Percentiles rank a stretch among this genome's conserved stretches.
Conservation (phyloP, 2,329 filamentous ascomycete genomes). For the Thelonectria olida region DNA sequence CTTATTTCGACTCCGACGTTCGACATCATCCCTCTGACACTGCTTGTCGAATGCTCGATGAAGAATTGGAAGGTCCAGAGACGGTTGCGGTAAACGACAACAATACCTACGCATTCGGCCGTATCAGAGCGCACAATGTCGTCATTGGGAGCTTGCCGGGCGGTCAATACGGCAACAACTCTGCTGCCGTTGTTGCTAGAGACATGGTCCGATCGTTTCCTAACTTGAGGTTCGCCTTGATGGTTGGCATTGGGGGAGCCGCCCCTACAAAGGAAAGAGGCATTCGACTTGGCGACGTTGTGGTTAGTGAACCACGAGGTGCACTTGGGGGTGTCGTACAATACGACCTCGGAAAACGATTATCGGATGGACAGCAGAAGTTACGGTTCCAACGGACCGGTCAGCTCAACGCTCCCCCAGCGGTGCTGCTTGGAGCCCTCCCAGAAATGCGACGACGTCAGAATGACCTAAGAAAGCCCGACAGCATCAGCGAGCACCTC, state of each 20-base stretch:
- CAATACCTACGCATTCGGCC: slow-evolving; percentile 6
- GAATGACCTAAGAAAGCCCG: neutral
- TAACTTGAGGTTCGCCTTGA: slow-evolving; percentile 10
- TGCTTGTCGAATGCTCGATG: slow-evolving; percentile 9
- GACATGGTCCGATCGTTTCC: slow-evolving; percentile 12
- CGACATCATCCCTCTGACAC: too few relatives aligned
- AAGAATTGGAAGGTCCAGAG: slow-evolving; percentile 1
- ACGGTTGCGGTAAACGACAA: neutral
- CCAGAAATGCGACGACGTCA: neutral
- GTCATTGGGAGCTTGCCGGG: slow-evolving; percentile 10
- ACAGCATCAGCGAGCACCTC: neutral
- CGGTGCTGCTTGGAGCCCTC: slow-evolving; percentile 1
- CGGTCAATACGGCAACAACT: neutral
- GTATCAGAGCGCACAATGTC: neutral
- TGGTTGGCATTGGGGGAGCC: slow-evolving; percentile 26
- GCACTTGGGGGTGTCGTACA: slow-evolving; percentile 8
- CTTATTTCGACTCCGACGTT: too few relatives aligned
- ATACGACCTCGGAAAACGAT: slow-evolving; percentile 2
- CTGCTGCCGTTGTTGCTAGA: neutral
- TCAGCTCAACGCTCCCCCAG: slow-evolving; percentile 8
- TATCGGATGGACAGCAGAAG: neutral
- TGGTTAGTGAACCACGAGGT: slow-evolving; percentile 13
- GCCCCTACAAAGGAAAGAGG: slow-evolving; percentile 15
- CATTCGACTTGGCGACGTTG: slow-evolving; percentile 24
- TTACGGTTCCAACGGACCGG: neutral